phyloP scores from a whole-genome alignment of 495 filamentous ascomycete genomes.

The Talaromyces thailandensis region DNA sequence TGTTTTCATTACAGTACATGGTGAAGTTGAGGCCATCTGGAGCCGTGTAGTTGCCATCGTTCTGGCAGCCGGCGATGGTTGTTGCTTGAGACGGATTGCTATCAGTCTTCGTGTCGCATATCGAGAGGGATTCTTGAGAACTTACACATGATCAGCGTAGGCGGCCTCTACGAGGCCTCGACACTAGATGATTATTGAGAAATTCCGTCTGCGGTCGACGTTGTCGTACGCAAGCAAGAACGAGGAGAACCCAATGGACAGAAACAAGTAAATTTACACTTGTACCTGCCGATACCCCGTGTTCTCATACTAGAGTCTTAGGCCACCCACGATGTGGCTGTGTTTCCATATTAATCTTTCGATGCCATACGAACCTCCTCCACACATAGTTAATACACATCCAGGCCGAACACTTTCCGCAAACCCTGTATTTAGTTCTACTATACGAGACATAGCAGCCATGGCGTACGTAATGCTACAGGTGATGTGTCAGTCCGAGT shows the following conservation, averaged over 20 bases:
- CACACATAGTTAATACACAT: background rate
- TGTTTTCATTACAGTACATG: background rate
- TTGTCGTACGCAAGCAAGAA: background rate
- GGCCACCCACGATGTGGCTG: background rate
- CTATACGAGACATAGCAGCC: background rate
- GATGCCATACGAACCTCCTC: background rate
- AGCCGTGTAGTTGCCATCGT: constrained; percentile 1
- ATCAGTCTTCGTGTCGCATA: background rate
- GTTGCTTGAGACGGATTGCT: background rate
- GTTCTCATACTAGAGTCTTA: background rate
- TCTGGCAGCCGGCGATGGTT: background rate
- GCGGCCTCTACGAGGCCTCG: background rate
- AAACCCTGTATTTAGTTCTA: background rate
- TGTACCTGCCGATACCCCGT: background rate
- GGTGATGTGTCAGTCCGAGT: background rate
- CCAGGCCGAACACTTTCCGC: background rate
- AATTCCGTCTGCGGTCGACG: background rate
- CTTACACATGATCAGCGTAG: background rate
- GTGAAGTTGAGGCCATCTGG: constrained; percentile 6
- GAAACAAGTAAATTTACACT: background rate
- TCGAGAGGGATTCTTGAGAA: background rate
- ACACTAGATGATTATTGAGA: background rate
- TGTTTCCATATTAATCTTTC: background rate
- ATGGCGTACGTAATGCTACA: background rate
- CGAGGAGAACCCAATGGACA: background rate